Evolutionary conservation across 306 rosid genomes (phyloP).

Genomic region (Lathyrus oleraceus): DNA sequence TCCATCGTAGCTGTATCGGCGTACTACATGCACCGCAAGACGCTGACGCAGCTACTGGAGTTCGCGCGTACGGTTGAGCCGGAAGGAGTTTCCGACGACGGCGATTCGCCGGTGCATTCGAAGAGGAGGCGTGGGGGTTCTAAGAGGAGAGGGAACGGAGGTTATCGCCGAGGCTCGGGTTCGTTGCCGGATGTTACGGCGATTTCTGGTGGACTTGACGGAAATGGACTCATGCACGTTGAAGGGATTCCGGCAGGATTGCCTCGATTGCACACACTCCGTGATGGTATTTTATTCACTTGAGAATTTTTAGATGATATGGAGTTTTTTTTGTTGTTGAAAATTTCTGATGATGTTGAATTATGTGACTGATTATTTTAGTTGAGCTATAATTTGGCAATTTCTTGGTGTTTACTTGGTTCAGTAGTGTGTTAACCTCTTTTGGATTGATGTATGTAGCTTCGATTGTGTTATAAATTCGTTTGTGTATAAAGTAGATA

Average conservation of each 20-base stretch:
- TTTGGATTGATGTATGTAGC: background rate
- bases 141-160: conserved; percentile 46
- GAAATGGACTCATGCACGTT: conserved; percentile 52
- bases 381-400: conserved; percentile 17
- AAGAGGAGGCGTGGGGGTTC: conserved; percentile 53
- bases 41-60: conserved; percentile 83
- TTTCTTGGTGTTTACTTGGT: conserved; percentile 23
- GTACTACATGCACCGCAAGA: conserved; percentile 88
- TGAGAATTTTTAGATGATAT: conserved; percentile 26
- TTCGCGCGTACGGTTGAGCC: conserved; percentile 80
- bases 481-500: background rate
- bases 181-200: conserved; percentile 81
- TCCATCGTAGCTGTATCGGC: conserved; percentile 90
- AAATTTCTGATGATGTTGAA: background rate
- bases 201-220: conserved; percentile 52
- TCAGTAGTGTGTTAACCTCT: background rate
- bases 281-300: conserved; percentile 63
- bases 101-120: conserved; percentile 43
- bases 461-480: background rate
- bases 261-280: conserved; percentile 83
- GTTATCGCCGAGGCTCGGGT: conserved; percentile 56
- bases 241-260: conserved; percentile 84
- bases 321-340: no score
- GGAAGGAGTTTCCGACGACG: conserved; percentile 39
- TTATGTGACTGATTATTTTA: background rate